phyloP scores from a whole-genome alignment of 805 yeast genomes.

The Jamesozyma hellenica region DNA sequence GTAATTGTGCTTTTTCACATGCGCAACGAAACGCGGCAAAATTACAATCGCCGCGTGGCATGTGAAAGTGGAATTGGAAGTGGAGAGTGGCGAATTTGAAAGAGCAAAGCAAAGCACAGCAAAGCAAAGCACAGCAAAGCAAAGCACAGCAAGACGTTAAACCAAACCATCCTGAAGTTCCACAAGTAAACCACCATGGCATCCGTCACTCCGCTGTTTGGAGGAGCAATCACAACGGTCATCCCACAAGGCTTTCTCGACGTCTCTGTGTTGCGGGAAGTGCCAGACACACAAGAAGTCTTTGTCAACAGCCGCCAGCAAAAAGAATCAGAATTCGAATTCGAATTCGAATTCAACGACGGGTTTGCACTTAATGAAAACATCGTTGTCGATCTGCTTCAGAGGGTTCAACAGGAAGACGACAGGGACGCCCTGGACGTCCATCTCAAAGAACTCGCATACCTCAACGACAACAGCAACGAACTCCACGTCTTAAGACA shows the following conservation, averaged over 20 bases:
- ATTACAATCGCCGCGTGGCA: too few species aligned
- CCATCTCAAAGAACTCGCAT: slow-evolving; percentile 49
- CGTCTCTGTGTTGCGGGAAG: slow-evolving; percentile 67
- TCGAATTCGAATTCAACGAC: slow-evolving; percentile 28
- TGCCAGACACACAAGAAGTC: slow-evolving; percentile 94
- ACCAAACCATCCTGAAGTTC: too few species aligned
- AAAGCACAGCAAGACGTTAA: too few species aligned
- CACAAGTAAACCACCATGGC: too few species aligned
- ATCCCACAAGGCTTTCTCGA: slow-evolving; percentile 59
- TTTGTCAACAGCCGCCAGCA: slow-evolving; percentile 41
- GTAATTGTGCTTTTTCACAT: too few species aligned
- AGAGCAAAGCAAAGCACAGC: too few species aligned
- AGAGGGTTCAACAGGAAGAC: slow-evolving; percentile 34
- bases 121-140: too few species aligned
- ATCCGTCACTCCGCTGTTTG: slow-evolving; percentile 38
- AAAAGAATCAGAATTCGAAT: slow-evolving; percentile 15
- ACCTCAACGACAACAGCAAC: slow-evolving; percentile 32
- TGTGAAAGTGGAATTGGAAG: too few species aligned
- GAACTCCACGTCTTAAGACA: slow-evolving; percentile 24
- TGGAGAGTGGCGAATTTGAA: too few species aligned
- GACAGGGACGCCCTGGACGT: slow-evolving; percentile 35
- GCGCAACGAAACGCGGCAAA: too few species aligned
- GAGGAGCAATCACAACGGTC: slow-evolving; percentile 63
- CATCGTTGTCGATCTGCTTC: slow-evolving; percentile 56
- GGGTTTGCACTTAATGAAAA: slow-evolving; percentile 39